These are phyloP conservation scores for Urochloa ruziziensis DNA, from an alignment of 176 grass and related monocot genomes.

Conservation along the genomic window DNA sequence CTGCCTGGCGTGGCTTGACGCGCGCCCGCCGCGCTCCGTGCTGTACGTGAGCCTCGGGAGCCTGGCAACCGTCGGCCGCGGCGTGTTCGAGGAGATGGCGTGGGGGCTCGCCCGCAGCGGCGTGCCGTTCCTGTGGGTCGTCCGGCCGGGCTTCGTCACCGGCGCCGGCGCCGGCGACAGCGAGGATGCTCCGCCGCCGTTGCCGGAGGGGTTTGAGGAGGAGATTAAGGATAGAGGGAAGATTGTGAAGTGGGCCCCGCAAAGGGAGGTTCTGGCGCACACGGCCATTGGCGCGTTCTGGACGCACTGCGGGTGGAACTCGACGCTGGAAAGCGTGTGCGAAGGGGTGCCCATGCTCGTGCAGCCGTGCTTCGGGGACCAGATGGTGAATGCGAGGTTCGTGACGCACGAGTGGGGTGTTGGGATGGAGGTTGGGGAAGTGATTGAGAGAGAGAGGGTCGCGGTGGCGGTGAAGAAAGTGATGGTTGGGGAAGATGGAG, in stretches of 20 bases:
- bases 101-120: neutral
- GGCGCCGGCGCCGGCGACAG: neutral
- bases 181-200: neutral
- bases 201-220: neutral
- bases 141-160: conserved; percentile 5
- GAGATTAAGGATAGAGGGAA: neutral
- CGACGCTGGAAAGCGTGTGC: conserved; percentile 19
- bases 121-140: conserved; percentile 40
- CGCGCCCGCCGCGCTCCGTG: too few species aligned
- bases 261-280: conserved; percentile 39
- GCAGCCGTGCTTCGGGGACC: conserved; percentile 42
- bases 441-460: neutral
- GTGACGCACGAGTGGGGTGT: conserved; percentile 32
- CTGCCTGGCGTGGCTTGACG: too few species aligned
- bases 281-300: conserved; percentile 2
- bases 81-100: too few species aligned
- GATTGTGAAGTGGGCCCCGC: conserved; percentile 34
- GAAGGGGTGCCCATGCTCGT: conserved; percentile 43
- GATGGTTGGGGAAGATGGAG: conserved; percentile 25
- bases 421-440: conserved; percentile 15
- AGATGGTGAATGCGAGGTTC: conserved; percentile 41
- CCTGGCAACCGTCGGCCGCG: too few species aligned
- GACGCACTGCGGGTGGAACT: conserved; percentile 63
- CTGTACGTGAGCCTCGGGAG: too few species aligned
- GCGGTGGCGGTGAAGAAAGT: neutral